phyloP scores from a whole-genome alignment of 2,329 filamentous ascomycete genomes.

The Talaromyces atroroseus region DNA sequence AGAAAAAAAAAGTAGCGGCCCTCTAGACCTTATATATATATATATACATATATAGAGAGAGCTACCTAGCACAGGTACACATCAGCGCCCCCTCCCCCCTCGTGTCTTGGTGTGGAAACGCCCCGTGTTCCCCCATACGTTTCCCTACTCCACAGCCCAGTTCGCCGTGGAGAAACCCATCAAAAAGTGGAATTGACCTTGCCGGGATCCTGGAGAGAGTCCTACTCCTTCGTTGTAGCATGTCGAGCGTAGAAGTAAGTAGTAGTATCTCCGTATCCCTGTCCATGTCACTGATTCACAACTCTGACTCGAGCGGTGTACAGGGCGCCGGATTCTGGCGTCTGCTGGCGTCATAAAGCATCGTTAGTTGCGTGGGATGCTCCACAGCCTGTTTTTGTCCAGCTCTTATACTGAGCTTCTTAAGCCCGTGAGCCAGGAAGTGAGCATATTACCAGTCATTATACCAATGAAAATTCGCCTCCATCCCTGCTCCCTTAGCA shows the following conservation, averaged over 20 bases:
- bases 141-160: not conserved
- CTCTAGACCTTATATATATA: not conserved
- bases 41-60: too few species aligned
- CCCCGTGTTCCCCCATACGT: not conserved
- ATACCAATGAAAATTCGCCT: not conserved
- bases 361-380: not conserved
- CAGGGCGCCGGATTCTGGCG: not conserved
- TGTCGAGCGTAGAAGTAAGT: not conserved
- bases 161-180: not conserved
- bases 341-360: constrained; percentile 10
- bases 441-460: not conserved
- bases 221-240: not conserved
- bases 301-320: not conserved
- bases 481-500: not conserved
- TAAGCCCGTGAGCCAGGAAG: not conserved
- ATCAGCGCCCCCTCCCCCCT: not conserved
- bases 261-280: not conserved
- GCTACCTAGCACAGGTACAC: not conserved
- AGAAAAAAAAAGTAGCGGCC: not conserved
- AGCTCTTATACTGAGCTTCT: not conserved
- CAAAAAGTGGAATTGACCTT: not conserved
- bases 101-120: not conserved
- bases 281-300: not conserved
- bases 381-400: not conserved
- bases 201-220: not conserved